Conservation (phyloP, 495 filamentous ascomycete genomes). For the Pseudevernia furfuracea region DNA sequence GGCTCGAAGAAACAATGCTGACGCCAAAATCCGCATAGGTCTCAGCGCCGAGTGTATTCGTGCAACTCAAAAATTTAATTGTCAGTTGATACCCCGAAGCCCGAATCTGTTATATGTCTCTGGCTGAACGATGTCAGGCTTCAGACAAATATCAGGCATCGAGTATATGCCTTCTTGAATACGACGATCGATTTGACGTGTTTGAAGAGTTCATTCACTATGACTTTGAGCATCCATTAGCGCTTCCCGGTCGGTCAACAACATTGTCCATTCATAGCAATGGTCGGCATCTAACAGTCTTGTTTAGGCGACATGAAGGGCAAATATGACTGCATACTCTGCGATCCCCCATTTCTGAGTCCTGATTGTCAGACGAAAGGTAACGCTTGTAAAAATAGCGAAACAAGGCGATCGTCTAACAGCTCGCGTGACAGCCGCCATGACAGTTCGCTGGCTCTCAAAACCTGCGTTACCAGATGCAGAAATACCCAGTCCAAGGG, state of each 20-base stretch:
- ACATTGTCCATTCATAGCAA: neutral
- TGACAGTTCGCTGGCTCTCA: constrained; percentile 64
- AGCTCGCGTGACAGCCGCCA: constrained; percentile 43
- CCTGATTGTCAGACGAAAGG: constrained; percentile 77
- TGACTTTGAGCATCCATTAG: constrained; percentile 60
- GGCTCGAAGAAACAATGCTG: neutral
- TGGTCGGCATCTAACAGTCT: neutral
- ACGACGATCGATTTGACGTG: constrained; percentile 60
- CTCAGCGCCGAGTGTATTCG: constrained; percentile 68
- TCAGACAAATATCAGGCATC: constrained; percentile 34
- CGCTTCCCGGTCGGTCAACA: constrained; percentile 45
- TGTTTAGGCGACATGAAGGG: constrained; percentile 49
- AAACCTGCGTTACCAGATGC: constrained; percentile 30
- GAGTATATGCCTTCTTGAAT: constrained; percentile 58
- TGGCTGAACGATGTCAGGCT: constrained; percentile 12
- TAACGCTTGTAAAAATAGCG: constrained; percentile 22
- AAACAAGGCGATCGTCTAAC: constrained; percentile 2
- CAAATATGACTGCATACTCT: constrained; percentile 56
- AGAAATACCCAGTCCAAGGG: constrained; percentile 29
- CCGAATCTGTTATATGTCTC: neutral
- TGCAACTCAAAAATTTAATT: constrained; percentile 61
- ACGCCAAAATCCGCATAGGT: constrained; percentile 25
- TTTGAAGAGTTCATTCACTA: constrained; percentile 65
- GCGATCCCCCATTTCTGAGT: constrained; percentile 71
- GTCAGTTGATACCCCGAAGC: constrained; percentile 34